Conservation (phyloP, 805 yeast species). For the Lipomyces chichibuensis region DNA sequence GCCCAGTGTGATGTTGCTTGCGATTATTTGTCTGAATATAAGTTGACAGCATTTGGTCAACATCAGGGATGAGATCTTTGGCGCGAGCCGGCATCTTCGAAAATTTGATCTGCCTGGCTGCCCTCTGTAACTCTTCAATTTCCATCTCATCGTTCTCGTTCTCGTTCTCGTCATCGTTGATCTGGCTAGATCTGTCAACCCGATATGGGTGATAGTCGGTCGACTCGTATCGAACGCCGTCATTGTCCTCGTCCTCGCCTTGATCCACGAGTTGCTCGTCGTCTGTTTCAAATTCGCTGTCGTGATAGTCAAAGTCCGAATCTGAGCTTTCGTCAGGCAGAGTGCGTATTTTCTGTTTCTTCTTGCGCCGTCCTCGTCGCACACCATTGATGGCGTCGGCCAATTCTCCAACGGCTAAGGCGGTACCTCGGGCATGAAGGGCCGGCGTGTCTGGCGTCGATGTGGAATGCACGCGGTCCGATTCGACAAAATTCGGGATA, state of each 20-base stretch:
- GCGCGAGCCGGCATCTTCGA: constrained; percentile 36
- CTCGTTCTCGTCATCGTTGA: constrained; percentile 29
- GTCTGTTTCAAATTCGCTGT: constrained; percentile 23
- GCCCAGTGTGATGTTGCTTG: constrained; percentile 5
- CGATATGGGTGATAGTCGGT: background rate
- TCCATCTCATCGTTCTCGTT: constrained; percentile 48
- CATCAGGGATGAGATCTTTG: constrained; percentile 25
- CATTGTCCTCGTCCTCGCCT: constrained; percentile 39
- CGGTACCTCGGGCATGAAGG: background rate
- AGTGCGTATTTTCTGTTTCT: background rate
- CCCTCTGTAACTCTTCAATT: constrained; percentile 46
- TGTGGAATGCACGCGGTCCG: constrained; percentile 1
- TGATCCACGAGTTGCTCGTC: constrained; percentile 36
- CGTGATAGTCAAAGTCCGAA: constrained; percentile 30
- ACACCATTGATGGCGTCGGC: constrained; percentile 2
- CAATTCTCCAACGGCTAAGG: background rate
- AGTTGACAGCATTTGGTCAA: constrained; percentile 27
- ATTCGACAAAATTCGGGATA: constrained; percentile 27
- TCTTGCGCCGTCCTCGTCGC: constrained; percentile 6
- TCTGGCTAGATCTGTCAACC: background rate
- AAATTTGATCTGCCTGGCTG: constrained; percentile 43
- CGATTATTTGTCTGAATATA: constrained; percentile 22
- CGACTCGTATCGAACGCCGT: constrained; percentile 19
- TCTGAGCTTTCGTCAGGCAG: constrained; percentile 14
- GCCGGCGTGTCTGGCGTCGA: constrained; percentile 7